Evolutionary conservation across 164 flowering plant species (phyloP), one percentile per base, ranked within the genome.

Genomic region (Kalanchoe fedtschenkoi): DNA sequence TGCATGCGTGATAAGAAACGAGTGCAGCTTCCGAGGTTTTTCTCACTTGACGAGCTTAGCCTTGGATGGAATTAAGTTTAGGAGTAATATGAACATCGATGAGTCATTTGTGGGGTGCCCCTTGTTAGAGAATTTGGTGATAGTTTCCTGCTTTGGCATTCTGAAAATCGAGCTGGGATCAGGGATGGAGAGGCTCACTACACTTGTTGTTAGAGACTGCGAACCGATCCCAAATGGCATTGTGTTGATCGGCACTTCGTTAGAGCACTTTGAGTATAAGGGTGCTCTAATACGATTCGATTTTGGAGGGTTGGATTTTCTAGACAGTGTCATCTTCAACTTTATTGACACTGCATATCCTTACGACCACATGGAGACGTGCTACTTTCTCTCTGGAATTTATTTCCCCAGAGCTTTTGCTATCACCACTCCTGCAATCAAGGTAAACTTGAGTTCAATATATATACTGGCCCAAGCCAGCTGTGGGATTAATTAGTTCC

Each of bases 71-170:
- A 38, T 59, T 59, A 22, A 19, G 42, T 33, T 59, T 17, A 17
- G 13, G 35, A 15, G 41, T 21, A n/a, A n/a, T n/a, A 34, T 35
- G 13, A 59, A 34, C 8, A 26, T 59, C 41, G 15, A 35, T 14
- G 62, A 59, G 13, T 16, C 39, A 32, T 59, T 59, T 33, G 13
- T 60, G 29, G 62, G 39, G 35, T 59, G 42, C 34, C 34, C 62
- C 35, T 34, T 34, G n/a, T 59, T 59, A 22, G 43, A 59, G 39
- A n/a, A 59, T 30, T 38, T 59, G 24, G 13, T 16, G 6, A 30
- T 59, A 21, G 39, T 30, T 33, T 41, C 33, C 6, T 59, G 62
- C 34, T 59, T 15, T 59, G 39, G 26, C 34, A 21, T 59, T 22
- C 21, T 35, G 13, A 59, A 59, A 38, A 19, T 34, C 21, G 62